Evolutionary conservation across 1,284 basidiomycete species (phyloP).

Genomic region (Phlebopus sp.): DNA sequence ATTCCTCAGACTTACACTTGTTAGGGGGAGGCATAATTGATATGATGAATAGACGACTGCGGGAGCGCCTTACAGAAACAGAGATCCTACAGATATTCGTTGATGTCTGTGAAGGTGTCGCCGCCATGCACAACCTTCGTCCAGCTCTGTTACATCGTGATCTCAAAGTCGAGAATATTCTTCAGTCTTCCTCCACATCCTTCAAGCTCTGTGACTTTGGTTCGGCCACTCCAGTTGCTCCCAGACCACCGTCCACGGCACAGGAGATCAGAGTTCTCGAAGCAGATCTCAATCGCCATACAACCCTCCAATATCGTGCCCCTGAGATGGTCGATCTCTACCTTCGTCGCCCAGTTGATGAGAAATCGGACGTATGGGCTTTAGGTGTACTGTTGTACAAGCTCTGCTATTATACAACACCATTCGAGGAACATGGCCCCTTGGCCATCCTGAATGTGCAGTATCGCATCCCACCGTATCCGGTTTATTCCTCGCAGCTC

Average conservation of each 20-base stretch:
- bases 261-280: slow-evolving; percentile 87
- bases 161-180: slow-evolving; percentile 98
- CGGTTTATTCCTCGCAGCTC: slow-evolving; percentile 86
- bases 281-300: slow-evolving; percentile 90
- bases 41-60: slow-evolving; percentile 95
- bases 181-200: slow-evolving; percentile 70
- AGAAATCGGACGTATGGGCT: slow-evolving; percentile 97
- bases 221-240: slow-evolving; percentile 77
- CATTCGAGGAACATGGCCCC: slow-evolving; percentile 96
- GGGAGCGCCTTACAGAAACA: slow-evolving; percentile 89
- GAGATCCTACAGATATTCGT: slow-evolving; percentile 99
- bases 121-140: slow-evolving; percentile 92
- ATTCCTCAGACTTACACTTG: slow-evolving; percentile 9
- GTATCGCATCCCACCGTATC: slow-evolving; percentile 91
- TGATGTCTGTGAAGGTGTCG: slow-evolving; percentile 90
- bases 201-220: slow-evolving; percentile 99
- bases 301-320: slow-evolving; percentile 93
- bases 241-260: slow-evolving; percentile 66
- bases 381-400: slow-evolving; percentile 92
- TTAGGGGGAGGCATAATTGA: slow-evolving; percentile 97
- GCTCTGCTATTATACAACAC: slow-evolving; percentile 98
- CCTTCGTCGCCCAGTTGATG: slow-evolving; percentile 79
- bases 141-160: slow-evolving; percentile 94
- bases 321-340: slow-evolving; percentile 98
- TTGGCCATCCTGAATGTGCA: slow-evolving; percentile 96